A percentile compares a stretch with the other conserved stretches of the same genome.
Evolutionary conservation across 768 basidiomycete genomes (phyloP).

Genomic region (Agrocybe praecox): DNA sequence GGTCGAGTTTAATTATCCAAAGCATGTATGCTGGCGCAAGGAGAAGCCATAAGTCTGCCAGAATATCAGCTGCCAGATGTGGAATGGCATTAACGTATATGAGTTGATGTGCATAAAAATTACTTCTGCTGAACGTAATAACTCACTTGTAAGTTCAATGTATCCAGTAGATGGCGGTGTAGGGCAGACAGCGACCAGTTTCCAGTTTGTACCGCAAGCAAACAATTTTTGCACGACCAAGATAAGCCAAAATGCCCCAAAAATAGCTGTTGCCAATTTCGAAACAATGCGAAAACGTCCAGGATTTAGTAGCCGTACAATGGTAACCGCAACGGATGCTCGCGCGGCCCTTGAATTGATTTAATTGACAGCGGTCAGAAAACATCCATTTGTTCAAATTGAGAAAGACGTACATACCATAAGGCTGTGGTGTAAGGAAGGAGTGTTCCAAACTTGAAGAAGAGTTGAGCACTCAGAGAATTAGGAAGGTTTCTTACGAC

Average conservation of each 20-base stretch:
- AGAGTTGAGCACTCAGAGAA: not conserved
- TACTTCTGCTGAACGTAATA: no score
- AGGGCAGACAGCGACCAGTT: not conserved
- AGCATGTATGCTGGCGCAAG: conserved; percentile 1
- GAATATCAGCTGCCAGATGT: conserved; percentile 5
- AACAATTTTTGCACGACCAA: conserved; percentile 5
- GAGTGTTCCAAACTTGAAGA: not conserved
- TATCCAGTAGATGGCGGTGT: not conserved
- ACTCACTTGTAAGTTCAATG: conserved; percentile 5
- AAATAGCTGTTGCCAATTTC: not conserved
- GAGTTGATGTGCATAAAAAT: not conserved
- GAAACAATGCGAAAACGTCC: not conserved
- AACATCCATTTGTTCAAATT: not conserved
- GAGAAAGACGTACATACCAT: not conserved
- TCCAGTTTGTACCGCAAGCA: not conserved
- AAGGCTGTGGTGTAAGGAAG: not conserved
- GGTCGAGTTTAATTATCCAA: not conserved
- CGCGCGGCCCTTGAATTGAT: not conserved
- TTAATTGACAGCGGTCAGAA: not conserved
- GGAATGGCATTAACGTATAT: no score
- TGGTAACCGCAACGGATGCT: conserved; percentile 6
- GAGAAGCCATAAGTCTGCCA: conserved; percentile 4
- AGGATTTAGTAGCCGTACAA: conserved; percentile 1
- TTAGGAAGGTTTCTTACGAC: not conserved
- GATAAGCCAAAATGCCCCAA: conserved; percentile 1